A percentile compares a stretch with the other conserved stretches of the same genome.
These are phyloP conservation scores for Fusarium euwallaceae DNA, from an alignment of 2,329 filamentous ascomycete genomes.

Conservation along the genomic window DNA sequence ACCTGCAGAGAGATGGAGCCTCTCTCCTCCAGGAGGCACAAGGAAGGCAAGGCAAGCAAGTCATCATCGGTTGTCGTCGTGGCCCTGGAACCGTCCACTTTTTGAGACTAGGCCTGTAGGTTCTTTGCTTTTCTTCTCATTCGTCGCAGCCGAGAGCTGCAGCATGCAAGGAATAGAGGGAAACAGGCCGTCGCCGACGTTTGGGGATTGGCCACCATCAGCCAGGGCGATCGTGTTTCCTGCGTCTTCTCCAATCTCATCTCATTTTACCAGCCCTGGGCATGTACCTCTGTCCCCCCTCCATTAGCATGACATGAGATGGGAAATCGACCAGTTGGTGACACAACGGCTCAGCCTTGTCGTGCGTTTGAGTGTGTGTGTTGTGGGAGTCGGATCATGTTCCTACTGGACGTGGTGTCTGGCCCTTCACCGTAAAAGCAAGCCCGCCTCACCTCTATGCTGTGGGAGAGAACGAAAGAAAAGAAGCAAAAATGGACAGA, in stretches of 20 bases:
- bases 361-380: background rate
- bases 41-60: constrained; percentile 1
- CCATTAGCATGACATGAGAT: constrained; percentile 20
- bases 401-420: constrained; percentile 30
- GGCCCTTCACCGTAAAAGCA: constrained; percentile 8
- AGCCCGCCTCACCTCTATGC: background rate
- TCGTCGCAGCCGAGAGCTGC: constrained; percentile 35
- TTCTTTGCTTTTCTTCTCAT: constrained; percentile 23
- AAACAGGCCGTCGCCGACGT: constrained; percentile 25
- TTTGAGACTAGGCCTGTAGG: constrained; percentile 16
- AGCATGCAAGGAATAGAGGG: constrained; percentile 44
- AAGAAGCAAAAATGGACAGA: constrained; percentile 16
- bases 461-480: background rate
- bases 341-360: constrained; percentile 38
- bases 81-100: constrained; percentile 15
- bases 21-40: constrained; percentile 15
- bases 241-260: constrained; percentile 34
- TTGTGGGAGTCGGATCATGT: constrained; percentile 29
- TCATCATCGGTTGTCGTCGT: constrained; percentile 8
- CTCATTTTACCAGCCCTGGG: constrained; percentile 17
- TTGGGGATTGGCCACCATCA: constrained; percentile 39
- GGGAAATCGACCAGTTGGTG: constrained; percentile 19
- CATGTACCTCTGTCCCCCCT: background rate
- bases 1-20: constrained; percentile 41
- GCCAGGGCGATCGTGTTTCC: constrained; percentile 30